These are phyloP conservation scores for Russula sp. DNA, from an alignment of 768 basidiomycete species.

Conservation along the genomic window DNA sequence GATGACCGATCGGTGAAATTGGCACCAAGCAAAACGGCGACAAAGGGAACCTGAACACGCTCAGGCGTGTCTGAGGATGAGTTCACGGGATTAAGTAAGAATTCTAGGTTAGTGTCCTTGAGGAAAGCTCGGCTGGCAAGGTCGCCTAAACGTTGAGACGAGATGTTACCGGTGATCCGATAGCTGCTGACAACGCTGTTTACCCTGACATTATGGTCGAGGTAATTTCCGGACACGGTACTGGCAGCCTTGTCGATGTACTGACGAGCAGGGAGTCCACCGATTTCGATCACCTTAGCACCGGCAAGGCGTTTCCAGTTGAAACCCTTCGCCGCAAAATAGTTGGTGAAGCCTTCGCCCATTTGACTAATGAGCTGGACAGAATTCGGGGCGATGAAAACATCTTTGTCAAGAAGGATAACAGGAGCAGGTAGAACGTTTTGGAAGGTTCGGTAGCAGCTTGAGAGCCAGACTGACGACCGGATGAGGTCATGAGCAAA, in stretches of 20 bases:
- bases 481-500: neutral
- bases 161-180: constrained; percentile 33
- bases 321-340: constrained; percentile 39
- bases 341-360: constrained; percentile 38
- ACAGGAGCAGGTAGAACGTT: constrained; percentile 51
- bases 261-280: constrained; percentile 43
- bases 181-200: constrained; percentile 59
- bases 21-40: constrained; percentile 40
- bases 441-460: constrained; percentile 39
- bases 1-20: constrained; percentile 45
- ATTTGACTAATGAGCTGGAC: constrained; percentile 43
- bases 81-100: constrained; percentile 41
- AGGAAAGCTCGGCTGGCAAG: constrained; percentile 49
- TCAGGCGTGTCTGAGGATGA: constrained; percentile 36
- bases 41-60: constrained; percentile 45
- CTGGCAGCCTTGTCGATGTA: constrained; percentile 51
- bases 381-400: constrained; percentile 49
- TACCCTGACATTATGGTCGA: constrained; percentile 56
- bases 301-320: constrained; percentile 57
- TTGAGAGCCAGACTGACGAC: constrained; percentile 44
- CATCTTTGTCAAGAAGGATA: constrained; percentile 23
- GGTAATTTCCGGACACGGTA: constrained; percentile 55
- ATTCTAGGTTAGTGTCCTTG: constrained; percentile 38
- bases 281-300: constrained; percentile 47
- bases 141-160: constrained; percentile 52